Base-by-base conservation (phyloP, 108 stramenopile genomes). In the Fragilariopsis cylindrus region DNA sequence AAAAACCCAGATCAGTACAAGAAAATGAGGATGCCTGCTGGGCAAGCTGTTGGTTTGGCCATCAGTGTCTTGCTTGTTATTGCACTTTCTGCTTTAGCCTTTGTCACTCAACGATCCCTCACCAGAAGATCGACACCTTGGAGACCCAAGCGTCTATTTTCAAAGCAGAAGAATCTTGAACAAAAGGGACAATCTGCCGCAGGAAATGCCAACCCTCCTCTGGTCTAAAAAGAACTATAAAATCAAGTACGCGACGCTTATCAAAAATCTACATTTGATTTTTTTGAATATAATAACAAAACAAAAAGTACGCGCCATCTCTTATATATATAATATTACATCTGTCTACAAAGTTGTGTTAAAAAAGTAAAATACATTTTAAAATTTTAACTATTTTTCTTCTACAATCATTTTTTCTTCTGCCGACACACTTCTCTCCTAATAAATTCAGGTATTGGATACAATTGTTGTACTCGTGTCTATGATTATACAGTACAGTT, bases 1-100 rank as follows among this genome's bases (percentile, higher is more conserved):
- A 39, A 57, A 2, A 74, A 77, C 63, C 75, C 70, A n/a, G 60
- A 67, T 44, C 71, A 79, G 65, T 69, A 69, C 70, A 70, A 71
- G 66, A 77, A 74, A 56, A 56, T 71, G 40, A 12, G 47, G 4
- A 79, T 79, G 76, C 67, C 75, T 53, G 68, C 57, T 16, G 72
- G 67, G 16, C 67, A 79, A 71, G 71, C 76, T 41, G 39, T 71
- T 12, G 62, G 54, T 18, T 65, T 81, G 67, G 45, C 75, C 12
- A 15, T 65, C 19, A 70, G 71, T 48, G 52, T 76, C 44, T 63
- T 81, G 57, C 57, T 69, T n/a, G 55, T 60, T 47, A 46, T 80
- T 43, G 68, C 71, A 15, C 41, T 78, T 39, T 41, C 68, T 19
- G 74, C 77, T 4, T 30, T 73, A 13, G 73, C 58, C 55, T 60